phyloP scores from a whole-genome alignment of 192 early-diverging fungal genomes.

The Neocallimastix lanati region DNA sequence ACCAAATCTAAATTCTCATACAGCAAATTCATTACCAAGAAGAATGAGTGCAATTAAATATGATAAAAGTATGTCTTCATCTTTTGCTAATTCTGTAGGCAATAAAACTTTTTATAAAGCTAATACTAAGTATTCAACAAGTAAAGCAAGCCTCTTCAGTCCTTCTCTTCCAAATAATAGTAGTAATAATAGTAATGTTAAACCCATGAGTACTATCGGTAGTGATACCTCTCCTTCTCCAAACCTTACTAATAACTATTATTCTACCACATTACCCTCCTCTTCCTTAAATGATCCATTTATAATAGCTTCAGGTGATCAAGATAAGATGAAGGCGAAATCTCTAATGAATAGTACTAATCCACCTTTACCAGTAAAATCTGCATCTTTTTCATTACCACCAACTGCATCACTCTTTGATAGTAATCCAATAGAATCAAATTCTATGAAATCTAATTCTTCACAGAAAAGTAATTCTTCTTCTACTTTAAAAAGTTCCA shows the following conservation, averaged over 20 bases:
- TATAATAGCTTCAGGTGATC: background rate
- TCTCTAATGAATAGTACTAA: background rate
- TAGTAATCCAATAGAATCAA: background rate
- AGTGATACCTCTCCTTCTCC: background rate
- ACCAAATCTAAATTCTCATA: background rate
- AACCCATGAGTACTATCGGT: background rate
- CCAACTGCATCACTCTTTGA: background rate
- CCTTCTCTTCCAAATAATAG: background rate
- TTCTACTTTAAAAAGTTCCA: background rate
- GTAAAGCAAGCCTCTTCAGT: background rate
- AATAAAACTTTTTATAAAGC: background rate
- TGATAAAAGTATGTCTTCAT: slow-evolving; percentile 2
- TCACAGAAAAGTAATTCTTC: background rate
- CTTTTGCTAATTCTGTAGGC: too few species aligned
- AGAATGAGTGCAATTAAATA: slow-evolving; percentile 1
- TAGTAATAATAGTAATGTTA: too few species aligned
- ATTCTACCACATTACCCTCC: background rate
- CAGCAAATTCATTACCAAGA: slow-evolving; percentile 1
- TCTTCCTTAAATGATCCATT: background rate
- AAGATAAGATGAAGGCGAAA: too few species aligned
- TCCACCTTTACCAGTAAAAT: background rate
- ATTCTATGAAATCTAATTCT: background rate
- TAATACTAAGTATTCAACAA: background rate
- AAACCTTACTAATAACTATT: background rate
- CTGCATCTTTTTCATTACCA: background rate